Percentiles rank a stretch among this genome's conserved stretches.
phyloP scores from a whole-genome alignment of 1,139 yeast species.

The Candida pseudocylindracea region DNA sequence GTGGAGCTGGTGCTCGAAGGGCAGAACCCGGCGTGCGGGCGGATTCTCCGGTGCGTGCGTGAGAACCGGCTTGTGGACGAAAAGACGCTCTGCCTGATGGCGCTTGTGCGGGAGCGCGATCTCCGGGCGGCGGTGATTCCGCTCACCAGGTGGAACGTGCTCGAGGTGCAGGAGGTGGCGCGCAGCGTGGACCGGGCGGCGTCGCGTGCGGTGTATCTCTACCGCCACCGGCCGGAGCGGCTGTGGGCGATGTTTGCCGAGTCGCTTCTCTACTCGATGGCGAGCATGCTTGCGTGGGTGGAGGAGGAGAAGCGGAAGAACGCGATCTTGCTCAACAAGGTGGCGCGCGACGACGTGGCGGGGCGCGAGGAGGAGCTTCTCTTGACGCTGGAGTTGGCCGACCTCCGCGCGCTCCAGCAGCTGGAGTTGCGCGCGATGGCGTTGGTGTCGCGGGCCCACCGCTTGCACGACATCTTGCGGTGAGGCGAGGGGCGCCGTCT shows the following conservation, averaged over 20 bases:
- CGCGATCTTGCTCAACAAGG: conserved; percentile 48
- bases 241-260: conserved; percentile 25
- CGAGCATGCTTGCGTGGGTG: conserved; percentile 32
- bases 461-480: too few species aligned
- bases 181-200: conserved; percentile 86
- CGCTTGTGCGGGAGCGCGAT: conserved; percentile 54
- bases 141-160: conserved; percentile 30
- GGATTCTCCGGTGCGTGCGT: conserved; percentile 48
- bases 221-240: conserved; percentile 44
- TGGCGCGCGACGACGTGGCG: conserved; percentile 75
- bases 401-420: conserved; percentile 31
- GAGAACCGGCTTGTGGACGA: conserved; percentile 60
- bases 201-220: conserved; percentile 64
- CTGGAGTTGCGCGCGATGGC: too few species aligned
- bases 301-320: conserved; percentile 37
- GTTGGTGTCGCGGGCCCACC: too few species aligned
- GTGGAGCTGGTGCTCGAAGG: conserved; percentile 6
- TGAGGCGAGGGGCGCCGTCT: too few species aligned
- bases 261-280: conserved; percentile 23
- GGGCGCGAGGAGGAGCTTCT: conserved; percentile 62
- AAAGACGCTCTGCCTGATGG: conserved; percentile 54
- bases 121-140: conserved; percentile 44
- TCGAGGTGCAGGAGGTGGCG: conserved; percentile 82
- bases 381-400: conserved; percentile 53
- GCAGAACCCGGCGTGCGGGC: conserved; percentile 30